Evolutionary conservation across 306 rosid genomes (phyloP), one percentile per base, ranked within the genome.

Genomic region (Inga laurina): DNA sequence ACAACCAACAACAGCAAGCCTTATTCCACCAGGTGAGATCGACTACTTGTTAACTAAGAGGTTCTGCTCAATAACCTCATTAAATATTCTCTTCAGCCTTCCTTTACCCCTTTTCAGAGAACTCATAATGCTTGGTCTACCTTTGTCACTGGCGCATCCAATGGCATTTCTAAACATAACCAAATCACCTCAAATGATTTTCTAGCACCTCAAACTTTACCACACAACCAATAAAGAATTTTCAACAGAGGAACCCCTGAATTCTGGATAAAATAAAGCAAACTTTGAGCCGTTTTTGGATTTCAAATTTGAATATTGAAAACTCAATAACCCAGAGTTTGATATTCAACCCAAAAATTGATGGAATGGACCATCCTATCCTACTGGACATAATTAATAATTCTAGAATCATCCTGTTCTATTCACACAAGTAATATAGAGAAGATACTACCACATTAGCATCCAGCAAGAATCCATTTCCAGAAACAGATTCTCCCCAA

Each of bases 291-390:
- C 30, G 3, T 52, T 32, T 52, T n/a, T 8, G 32, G 34, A 34
- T 18, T 34, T 10, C 48, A 16, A 19, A 32, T 32, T 52, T 34
- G 32, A 9, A 75, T 35, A 52, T 10, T 12, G 57, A 72, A 48
- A 30, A 24, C 78, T 49, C 9, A 27, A 30, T 21, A 27, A 16
- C 32, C 16, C 19, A 34, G 41, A 39, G 12, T n/a, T 71, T 22
- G 24, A 11, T 22, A 37, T 79, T 75, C 52, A 80, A 79, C 67
- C 54, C 39, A 73, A 27, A 64, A 81, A 49, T 39, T 21, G 62
- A 51, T 27, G 57, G 10, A 48, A 49, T 27, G 48, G 8, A 51
- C 12, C 32, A 30, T 52, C 46, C 27, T 8, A 49, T 72, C 75
- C 69, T 22, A 30, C 6, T 32, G 21, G 27, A 52, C 14, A 10